Base-by-base conservation (phyloP, 495 filamentous ascomycete genomes). In the Jackrogersella multiformis region DNA sequence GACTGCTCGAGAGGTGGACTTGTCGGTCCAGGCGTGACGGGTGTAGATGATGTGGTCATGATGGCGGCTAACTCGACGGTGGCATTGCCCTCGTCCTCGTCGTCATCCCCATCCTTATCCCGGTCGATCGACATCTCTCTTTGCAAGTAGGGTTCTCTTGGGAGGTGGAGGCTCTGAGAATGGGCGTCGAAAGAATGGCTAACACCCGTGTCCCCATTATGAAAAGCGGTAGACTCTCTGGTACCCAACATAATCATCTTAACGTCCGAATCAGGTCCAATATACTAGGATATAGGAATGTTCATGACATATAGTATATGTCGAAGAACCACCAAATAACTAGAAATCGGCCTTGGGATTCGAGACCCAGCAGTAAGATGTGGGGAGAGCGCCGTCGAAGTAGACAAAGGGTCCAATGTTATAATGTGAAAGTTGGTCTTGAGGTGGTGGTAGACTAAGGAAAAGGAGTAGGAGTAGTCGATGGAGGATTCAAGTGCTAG, bases 1-100 rank as follows among this genome's bases (percentile, higher is more conserved):
- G 73, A 73, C 18, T 76, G 81, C 42, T 81, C 76, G 7, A 83
- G 74, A 20, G 81, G 82, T 39, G 84, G 84, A 59, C 81, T 85
- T 12, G 83, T 79, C 12, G 84, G 80, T 15, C 83, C 83, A 6
- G 84, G 82, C 13, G 81, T 83, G 4, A 84, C 80, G 0, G 83
- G 82, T 41, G 82, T 85, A 21, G 82, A 84, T 0, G 80, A 73
- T 6, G 82, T 74, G 2, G 81, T 80, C 78, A 85, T 84, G 56
- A 85, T 83, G 9, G 80, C 70, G 36, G 79, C 75, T 6, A 83
- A 66, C 52, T 82, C 80, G 39, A 79, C 78, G 13, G 78, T 75
- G 13, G 79, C 80, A 15, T 74, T 77, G 15, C 76, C 77, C 30
- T 80, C 79, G 41, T 82, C 78, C 34, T 77, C 72, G 15, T 77